Base-by-base conservation (phyloP, 2,329 filamentous ascomycete genomes). In the Aureobasidium sp. region DNA sequence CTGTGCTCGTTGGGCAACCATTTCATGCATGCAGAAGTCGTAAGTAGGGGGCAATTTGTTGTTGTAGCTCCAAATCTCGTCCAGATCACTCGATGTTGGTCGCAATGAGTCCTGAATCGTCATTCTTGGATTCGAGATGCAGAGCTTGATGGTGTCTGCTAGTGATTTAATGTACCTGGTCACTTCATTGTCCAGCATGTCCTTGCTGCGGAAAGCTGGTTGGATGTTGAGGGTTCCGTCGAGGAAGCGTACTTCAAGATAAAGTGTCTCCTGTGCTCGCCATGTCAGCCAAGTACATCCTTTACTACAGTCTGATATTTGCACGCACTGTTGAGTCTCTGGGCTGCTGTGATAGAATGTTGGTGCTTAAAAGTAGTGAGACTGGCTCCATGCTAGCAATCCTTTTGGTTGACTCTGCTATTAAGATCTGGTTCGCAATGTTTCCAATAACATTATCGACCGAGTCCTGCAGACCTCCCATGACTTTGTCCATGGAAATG, bases 371-470 rank as follows among this genome's bases (percentile, higher is more conserved):
- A 2, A 58, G 48, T 8, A 65, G 12, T 0, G 54, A 53, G 6
- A 35, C 61, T 42, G 59, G 35, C 37, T 42, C 50, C 11, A 39
- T 0, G 9, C 31, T 33, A 8, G 31, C 31, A 27, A 4, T 24
- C 12, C 33, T 45, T 5, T 61, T 19, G 11, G 11, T 31, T 45
- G 35, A 74, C 67, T 31, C 71, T 63, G 2, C 61, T 47, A 14
- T 17, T 6, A 58, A 68, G 47, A 77, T 71, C 31, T 67, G 66
- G 19, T 66, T 57, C 22, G 68, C 62, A 58, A 68, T 66, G 2
- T 73, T 62, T 60, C 61, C 66, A 22, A 76, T 31, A 11, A 48
- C 63, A 53, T 48, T 72, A 61, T 63, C 70, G 57, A 48, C 5
- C 15, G 45, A 31, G 15, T 31, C 45, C 17, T 29, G 2, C 24